Percentiles rank a stretch among this genome's conserved stretches.
Evolutionary conservation across 1,284 basidiomycete species (phyloP).

Genomic region (Cryptococcus sp.): DNA sequence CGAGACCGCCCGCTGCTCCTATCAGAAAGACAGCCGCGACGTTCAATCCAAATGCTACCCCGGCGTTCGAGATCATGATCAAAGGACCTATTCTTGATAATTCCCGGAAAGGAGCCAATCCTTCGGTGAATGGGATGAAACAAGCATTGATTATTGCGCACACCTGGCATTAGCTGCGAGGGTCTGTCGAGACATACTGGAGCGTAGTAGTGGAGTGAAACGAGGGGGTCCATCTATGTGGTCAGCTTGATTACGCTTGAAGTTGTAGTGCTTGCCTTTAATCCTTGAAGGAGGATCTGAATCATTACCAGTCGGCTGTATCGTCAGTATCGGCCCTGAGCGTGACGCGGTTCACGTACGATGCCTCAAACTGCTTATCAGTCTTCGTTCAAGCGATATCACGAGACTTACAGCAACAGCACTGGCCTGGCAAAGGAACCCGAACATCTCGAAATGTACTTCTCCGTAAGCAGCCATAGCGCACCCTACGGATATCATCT

Average conservation of each 20-base stretch:
- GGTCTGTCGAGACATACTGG: constrained; percentile 51
- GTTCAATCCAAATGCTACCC: constrained; percentile 86
- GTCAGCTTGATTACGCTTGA: background rate
- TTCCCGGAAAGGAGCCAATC: constrained; percentile 77
- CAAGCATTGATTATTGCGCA: constrained; percentile 84
- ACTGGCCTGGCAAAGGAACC: constrained; percentile 76
- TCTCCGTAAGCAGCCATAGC: constrained; percentile 61
- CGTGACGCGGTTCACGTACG: constrained; percentile 12
- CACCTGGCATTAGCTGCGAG: constrained; percentile 47
- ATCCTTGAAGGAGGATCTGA: constrained; percentile 53
- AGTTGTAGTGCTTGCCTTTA: constrained; percentile 29
- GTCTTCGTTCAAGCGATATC: background rate
- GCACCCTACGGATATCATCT: constrained; percentile 76
- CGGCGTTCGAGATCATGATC: constrained; percentile 75
- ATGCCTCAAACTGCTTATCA: constrained; percentile 40
- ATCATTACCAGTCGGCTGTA: constrained; percentile 81
- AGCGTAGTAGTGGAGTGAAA: constrained; percentile 92
- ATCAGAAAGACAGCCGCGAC: constrained; percentile 90
- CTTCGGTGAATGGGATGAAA: constrained; percentile 83
- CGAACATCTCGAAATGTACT: constrained; percentile 74
- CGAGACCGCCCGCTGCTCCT: constrained; percentile 76
- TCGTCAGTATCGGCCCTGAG: background rate
- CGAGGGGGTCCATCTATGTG: constrained; percentile 81
- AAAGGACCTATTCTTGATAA: constrained; percentile 66
- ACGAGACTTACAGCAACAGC: constrained; percentile 56